phyloP scores from a whole-genome alignment of 768 basidiomycete genomes.

The Suillus sp. region DNA sequence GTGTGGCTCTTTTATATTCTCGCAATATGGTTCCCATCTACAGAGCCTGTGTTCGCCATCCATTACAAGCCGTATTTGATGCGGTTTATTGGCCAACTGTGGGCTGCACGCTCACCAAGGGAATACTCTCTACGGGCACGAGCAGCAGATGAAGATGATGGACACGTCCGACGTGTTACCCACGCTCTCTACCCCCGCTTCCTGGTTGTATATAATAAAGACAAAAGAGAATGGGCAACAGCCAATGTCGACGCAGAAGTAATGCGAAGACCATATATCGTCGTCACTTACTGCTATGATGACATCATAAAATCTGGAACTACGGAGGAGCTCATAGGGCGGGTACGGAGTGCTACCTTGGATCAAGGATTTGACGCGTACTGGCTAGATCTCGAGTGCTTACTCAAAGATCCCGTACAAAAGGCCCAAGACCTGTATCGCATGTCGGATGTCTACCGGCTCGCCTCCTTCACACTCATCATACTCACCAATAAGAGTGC shows the following conservation, averaged over 20 bases:
- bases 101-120: slow-evolving; percentile 23
- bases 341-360: slow-evolving; percentile 12
- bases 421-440: slow-evolving; percentile 25
- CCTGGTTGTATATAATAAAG: slow-evolving; percentile 20
- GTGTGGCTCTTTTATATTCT: slow-evolving; percentile 23
- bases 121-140: slow-evolving; percentile 23
- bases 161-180: slow-evolving; percentile 11
- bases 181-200: slow-evolving; percentile 19
- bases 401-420: neutral
- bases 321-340: neutral
- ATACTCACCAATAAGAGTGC: slow-evolving; percentile 18
- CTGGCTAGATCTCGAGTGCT: slow-evolving; percentile 23
- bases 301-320: slow-evolving; percentile 16
- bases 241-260: slow-evolving; percentile 10
- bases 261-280: slow-evolving; percentile 19
- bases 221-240: slow-evolving; percentile 6
- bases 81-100: slow-evolving; percentile 26
- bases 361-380: slow-evolving; percentile 19
- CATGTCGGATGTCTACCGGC: slow-evolving; percentile 27
- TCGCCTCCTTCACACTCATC: slow-evolving; percentile 28
- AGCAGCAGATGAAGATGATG: slow-evolving; percentile 12
- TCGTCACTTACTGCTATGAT: slow-evolving; percentile 21
- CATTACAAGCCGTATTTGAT: slow-evolving; percentile 23
- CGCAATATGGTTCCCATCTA: slow-evolving; percentile 17
- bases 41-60: slow-evolving; percentile 6